These are phyloP conservation scores for Periglandula ipomoeae DNA, from an alignment of 2,329 filamentous ascomycete genomes.

Conservation along the genomic window DNA sequence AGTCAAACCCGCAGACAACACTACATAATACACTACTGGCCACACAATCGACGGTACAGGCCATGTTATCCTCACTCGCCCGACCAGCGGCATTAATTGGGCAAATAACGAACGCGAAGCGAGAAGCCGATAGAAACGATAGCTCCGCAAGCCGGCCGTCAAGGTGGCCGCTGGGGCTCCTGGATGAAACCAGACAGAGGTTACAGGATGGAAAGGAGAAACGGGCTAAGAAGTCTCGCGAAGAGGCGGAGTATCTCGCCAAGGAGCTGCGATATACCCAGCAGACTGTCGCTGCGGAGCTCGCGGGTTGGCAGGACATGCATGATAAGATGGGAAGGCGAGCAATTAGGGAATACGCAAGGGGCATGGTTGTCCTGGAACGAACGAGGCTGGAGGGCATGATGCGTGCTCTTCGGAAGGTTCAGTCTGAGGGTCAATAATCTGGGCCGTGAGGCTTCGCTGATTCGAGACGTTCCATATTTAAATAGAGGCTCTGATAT, in stretches of 20 bases:
- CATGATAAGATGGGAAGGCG: constrained; percentile 67
- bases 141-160: constrained; percentile 65
- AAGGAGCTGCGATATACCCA: constrained; percentile 85
- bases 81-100: constrained; percentile 71
- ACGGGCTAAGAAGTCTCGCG: constrained; percentile 59
- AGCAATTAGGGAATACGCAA: constrained; percentile 68
- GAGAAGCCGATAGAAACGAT: constrained; percentile 69
- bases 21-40: constrained; percentile 72
- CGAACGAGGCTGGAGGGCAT: constrained; percentile 71
- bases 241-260: constrained; percentile 65
- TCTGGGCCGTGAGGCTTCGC: not conserved
- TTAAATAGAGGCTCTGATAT: too few relatives aligned
- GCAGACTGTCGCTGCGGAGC: constrained; percentile 81
- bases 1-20: constrained; percentile 61
- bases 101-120: constrained; percentile 64
- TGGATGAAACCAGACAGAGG: constrained; percentile 81
- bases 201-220: constrained; percentile 78
- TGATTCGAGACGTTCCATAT: too few relatives aligned
- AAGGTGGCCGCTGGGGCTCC: constrained; percentile 69
- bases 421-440: constrained; percentile 18
- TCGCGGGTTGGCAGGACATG: constrained; percentile 90
- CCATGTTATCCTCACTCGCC: constrained; percentile 69
- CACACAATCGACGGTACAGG: constrained; percentile 74
- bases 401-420: constrained; percentile 63
- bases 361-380: constrained; percentile 71